These are phyloP conservation scores for Mycena vulgaris DNA, from an alignment of 768 basidiomycete species.

Conservation along the genomic window DNA sequence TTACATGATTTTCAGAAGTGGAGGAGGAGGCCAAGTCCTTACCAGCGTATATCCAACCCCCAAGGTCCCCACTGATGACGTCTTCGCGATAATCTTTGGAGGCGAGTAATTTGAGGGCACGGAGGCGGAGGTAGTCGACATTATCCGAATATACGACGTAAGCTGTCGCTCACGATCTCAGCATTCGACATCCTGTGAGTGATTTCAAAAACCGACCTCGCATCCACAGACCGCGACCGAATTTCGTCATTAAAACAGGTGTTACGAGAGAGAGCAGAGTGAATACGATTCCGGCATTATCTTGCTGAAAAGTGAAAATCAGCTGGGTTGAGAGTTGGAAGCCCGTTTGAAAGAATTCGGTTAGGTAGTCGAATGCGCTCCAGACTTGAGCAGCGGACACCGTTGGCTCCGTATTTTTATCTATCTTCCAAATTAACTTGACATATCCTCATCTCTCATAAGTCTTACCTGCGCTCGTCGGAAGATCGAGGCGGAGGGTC, in stretches of 20 bases:
- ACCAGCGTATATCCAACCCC: conserved; percentile 10
- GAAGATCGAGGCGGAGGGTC: conserved; percentile 21
- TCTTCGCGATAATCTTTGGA: conserved; percentile 11
- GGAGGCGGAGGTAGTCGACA: conserved; percentile 15
- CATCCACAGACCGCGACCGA: not conserved
- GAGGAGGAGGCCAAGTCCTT: no score
- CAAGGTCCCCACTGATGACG: not conserved
- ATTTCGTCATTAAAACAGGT: conserved; percentile 8
- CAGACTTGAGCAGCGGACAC: not conserved
- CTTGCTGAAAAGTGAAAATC: conserved; percentile 21
- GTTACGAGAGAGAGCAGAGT: conserved; percentile 10
- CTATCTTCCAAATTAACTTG: not conserved
- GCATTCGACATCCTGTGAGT: no score
- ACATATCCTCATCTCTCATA: rapidly evolving
- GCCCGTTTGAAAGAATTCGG: not conserved
- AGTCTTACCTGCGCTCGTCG: conserved; percentile 10
- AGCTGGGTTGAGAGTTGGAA: conserved; percentile 16
- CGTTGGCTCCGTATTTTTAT: not conserved
- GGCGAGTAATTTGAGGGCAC: not conserved
- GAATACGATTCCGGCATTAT: conserved; percentile 8
- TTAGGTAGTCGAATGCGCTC: conserved; percentile 8
- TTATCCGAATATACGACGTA: conserved; percentile 11
- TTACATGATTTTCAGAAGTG: no score
- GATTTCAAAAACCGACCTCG: not conserved
- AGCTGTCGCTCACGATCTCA: no score